phyloP scores from a whole-genome alignment of 257 asterid genomes.

The Parsonsia alboflavescens region DNA sequence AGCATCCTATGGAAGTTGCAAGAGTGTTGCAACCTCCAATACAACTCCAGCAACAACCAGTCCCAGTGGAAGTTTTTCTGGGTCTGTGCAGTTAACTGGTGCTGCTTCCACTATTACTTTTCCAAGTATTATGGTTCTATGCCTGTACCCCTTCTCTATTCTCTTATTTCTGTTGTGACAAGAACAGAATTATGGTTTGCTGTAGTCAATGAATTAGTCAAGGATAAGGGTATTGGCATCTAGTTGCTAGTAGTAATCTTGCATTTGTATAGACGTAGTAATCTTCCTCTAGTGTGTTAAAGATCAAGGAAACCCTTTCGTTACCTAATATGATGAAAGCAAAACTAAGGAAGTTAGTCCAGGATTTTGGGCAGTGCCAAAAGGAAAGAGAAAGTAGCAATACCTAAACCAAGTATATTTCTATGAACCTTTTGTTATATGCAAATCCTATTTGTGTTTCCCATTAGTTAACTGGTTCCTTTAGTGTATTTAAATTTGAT shows the following conservation, averaged over 20 bases:
- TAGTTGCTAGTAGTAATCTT: conserved; percentile 26
- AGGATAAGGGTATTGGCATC: conserved; percentile 5
- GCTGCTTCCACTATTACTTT: conserved; percentile 42
- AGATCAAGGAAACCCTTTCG: conserved; percentile 1
- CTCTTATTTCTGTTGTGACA: conserved; percentile 28
- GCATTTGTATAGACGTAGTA: conserved; percentile 36
- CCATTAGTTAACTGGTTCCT: neutral
- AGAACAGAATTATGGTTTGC: conserved; percentile 17
- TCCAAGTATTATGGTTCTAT: conserved; percentile 24
- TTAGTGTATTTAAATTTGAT: neutral
- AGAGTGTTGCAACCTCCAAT: conserved; percentile 41
- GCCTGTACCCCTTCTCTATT: conserved; percentile 26
- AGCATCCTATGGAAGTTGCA: conserved; percentile 76
- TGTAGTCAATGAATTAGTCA: conserved; percentile 13
- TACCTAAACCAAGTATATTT: neutral
- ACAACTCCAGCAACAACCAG: conserved; percentile 38
- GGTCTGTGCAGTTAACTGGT: conserved; percentile 81
- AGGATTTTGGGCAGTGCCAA: neutral
- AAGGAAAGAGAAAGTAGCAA: neutral
- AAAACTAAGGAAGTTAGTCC: neutral
- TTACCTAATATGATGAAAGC: neutral
- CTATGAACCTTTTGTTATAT: neutral
- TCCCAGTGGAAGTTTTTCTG: conserved; percentile 80
- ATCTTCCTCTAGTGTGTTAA: neutral
- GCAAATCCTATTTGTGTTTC: neutral